These are phyloP conservation scores for Umbelopsis sp. DNA, from an alignment of 371 early-diverging fungal genomes.

Conservation along the genomic window DNA sequence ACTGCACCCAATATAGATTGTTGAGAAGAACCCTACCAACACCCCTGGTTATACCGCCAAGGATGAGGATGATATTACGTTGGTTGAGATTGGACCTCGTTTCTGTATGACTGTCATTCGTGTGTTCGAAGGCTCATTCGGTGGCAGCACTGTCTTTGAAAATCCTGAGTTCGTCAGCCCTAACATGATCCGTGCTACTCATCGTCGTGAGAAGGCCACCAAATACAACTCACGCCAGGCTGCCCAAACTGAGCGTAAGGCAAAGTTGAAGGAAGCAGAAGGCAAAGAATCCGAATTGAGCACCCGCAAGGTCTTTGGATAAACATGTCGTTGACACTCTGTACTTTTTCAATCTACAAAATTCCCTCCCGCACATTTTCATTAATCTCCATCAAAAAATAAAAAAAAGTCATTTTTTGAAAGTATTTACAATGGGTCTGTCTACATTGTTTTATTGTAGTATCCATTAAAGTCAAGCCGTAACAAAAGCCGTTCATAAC, in stretches of 20 bases:
- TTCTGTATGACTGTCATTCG: conserved; percentile 91
- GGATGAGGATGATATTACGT: conserved; percentile 73
- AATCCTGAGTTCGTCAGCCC: conserved; percentile 89
- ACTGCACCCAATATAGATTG: conserved; percentile 35
- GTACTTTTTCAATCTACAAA: not conserved
- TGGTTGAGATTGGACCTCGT: conserved; percentile 98
- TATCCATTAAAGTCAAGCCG: conserved; percentile 16
- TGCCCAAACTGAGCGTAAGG: conserved; percentile 48
- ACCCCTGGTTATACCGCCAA: conserved; percentile 53
- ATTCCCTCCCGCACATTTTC: not conserved
- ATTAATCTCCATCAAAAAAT: conserved; percentile 2
- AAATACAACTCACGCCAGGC: conserved; percentile 59
- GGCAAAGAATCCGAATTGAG: conserved; percentile 58
- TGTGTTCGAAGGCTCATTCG: conserved; percentile 94
- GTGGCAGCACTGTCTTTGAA: conserved; percentile 89
- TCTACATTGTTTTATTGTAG: not conserved
- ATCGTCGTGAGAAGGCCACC: conserved; percentile 56
- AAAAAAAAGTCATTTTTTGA: not conserved
- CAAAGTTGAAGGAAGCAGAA: conserved; percentile 52
- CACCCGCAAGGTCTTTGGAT: conserved; percentile 59
- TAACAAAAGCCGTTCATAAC: conserved; percentile 2
- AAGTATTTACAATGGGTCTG: conserved; percentile 1
- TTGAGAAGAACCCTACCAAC: conserved; percentile 57
- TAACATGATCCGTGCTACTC: conserved; percentile 51
- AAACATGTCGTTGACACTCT: conserved; percentile 22